A percentile compares a stretch with the other conserved stretches of the same genome.
These are phyloP conservation scores for Boletus huronensis DNA, from an alignment of 768 basidiomycete genomes.

Conservation along the genomic window DNA sequence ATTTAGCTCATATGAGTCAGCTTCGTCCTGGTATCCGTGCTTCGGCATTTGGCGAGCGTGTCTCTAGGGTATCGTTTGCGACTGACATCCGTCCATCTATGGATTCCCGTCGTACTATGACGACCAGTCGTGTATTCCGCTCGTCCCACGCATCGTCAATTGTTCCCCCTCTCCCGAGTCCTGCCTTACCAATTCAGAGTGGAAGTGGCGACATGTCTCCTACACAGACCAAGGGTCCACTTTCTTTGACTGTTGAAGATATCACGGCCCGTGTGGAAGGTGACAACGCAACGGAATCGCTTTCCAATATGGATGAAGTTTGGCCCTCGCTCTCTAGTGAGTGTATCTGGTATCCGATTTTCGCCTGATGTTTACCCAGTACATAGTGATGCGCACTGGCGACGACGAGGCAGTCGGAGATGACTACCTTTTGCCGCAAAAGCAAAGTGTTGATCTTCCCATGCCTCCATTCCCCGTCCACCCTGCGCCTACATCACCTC, in stretches of 20 bases:
- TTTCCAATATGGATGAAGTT: constrained; percentile 51
- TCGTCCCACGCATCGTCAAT: constrained; percentile 39
- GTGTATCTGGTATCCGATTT: constrained; percentile 22
- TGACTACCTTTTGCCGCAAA: constrained; percentile 45
- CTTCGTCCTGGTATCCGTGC: constrained; percentile 55
- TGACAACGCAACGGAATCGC: constrained; percentile 27
- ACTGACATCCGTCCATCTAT: constrained; percentile 49
- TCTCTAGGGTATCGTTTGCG: constrained; percentile 68
- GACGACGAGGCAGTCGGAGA: constrained; percentile 27
- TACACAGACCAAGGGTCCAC: constrained; percentile 40
- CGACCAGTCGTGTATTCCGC: constrained; percentile 44
- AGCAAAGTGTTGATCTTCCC: constrained; percentile 26
- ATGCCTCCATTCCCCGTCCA: constrained; percentile 34
- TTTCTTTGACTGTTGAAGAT: constrained; percentile 54
- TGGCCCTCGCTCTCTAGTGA: constrained; percentile 66
- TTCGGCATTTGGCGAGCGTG: constrained; percentile 46
- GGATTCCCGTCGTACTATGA: constrained; percentile 41
- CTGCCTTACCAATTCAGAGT: constrained; percentile 13
- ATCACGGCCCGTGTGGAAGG: constrained; percentile 52
- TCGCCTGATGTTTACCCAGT: constrained; percentile 5
- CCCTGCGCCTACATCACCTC: constrained; percentile 33
- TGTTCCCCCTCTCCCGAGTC: constrained; percentile 40
- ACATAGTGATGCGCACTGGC: constrained; percentile 71
- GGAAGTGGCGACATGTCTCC: constrained; percentile 39
- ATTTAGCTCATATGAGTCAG: constrained; percentile 38